Percentiles rank a stretch among this genome's conserved stretches.
Conservation (phyloP, 2,329 filamentous ascomycete species). For the Cladosporium sphaerospermum region DNA sequence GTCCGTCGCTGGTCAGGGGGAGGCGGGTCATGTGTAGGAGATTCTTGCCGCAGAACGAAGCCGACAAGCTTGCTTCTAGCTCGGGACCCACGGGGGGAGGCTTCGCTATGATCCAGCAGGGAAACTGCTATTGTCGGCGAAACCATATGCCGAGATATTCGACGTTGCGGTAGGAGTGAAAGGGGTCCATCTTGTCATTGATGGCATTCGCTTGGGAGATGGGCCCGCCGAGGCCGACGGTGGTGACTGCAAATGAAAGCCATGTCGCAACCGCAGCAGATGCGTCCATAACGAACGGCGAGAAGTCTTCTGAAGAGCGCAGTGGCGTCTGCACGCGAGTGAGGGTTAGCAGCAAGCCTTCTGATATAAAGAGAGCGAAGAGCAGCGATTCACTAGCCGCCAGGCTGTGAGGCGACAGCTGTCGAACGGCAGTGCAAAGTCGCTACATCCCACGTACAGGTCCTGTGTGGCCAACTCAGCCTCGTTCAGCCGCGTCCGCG, state of each 20-base stretch:
- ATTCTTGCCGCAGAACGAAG: not conserved
- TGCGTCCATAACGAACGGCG: not conserved
- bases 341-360: no score
- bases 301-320: no score
- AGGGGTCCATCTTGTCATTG: conserved; percentile 2
- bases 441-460: no score
- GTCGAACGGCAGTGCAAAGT: no score
- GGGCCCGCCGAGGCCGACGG: conserved; percentile 3
- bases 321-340: no score
- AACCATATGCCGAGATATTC: conserved; percentile 5
- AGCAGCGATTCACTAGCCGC: no score
- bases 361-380: no score
- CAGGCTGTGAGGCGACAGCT: no score
- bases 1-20: not conserved
- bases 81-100: not conserved
- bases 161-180: not conserved
- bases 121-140: not conserved
- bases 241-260: conserved; percentile 6
- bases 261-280: conserved; percentile 1
- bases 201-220: not conserved
- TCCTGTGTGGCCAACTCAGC: no score
- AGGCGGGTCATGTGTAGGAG: not conserved
- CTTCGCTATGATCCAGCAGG: not conserved
- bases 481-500: no score
- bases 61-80: not conserved